Base-by-base conservation (phyloP, 2,329 filamentous ascomycete species). In the Aspergillus pseudoviridinutans region DNA sequence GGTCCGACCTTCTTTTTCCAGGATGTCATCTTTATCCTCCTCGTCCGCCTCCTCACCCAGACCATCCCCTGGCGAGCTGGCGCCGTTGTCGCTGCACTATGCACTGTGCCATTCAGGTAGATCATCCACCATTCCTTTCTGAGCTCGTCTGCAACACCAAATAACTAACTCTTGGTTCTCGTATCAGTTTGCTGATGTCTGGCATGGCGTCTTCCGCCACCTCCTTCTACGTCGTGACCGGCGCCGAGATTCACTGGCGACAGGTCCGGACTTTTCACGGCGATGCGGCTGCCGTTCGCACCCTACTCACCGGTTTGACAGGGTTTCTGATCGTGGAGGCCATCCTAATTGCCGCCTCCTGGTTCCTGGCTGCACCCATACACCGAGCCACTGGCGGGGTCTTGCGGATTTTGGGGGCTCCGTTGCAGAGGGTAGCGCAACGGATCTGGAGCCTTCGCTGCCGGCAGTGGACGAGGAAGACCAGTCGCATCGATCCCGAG, bases 201-300 rank as follows among this genome's bases (percentile, higher is more conserved):
- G 67, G 65, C 42, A 73, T 73, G 71, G 64, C 69, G 35, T 59
- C 70, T 6, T 64, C 71, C 32, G 73, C 72, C 50, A 65, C 64
- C 50, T 73, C 70, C 35, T 72, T 74, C 51, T 74, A 68, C 51
- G 54, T 72, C 27, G 65, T 68, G 12, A 72, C 68, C 38, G 71
- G 71, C 7, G 70, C 71, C 28, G 71, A 74, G 58, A 73, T 74
- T 44, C 71, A 74, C 62, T 74, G 71, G 71, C 64, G 67, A 55
- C 71, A 73, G 53, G 68, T 69, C 44, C 66, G 64, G 29, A 63
- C 65, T 29, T 72, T 73, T 58, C 69, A 69, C 47, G 61, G 64
- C 52, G 70, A 72, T 54, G 68, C 71, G 2, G 70, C 70, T 7
- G 69, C 70, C 25, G 64, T 73, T 38, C 63, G 67, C 8, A 73